Percentiles rank a stretch among this genome's conserved stretches.
These are phyloP conservation scores for Vitellaria paradoxa DNA, from an alignment of 179 eudicot genomes.

Conservation along the genomic window DNA sequence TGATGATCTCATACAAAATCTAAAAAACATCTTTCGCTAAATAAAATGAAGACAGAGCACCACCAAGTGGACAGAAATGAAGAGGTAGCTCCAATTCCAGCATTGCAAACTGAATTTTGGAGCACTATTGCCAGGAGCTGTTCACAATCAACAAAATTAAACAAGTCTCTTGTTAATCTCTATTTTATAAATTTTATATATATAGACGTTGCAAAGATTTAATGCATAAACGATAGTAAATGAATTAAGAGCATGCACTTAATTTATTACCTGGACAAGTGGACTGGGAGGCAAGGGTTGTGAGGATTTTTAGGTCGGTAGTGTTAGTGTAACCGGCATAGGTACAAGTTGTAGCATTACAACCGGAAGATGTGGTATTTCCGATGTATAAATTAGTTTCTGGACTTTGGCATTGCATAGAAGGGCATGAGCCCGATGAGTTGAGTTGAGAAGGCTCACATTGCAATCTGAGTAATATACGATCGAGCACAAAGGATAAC, in stretches of 20 bases:
- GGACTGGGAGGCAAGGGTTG: slow-evolving; percentile 26
- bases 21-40: not conserved
- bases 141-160: no score
- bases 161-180: no score
- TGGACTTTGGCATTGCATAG: slow-evolving; percentile 36
- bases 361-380: slow-evolving; percentile 41
- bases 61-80: slow-evolving; percentile 32
- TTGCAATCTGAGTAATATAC: slow-evolving; percentile 39
- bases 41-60: slow-evolving; percentile 27
- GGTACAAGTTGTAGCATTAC: slow-evolving; percentile 49
- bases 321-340: slow-evolving; percentile 55
- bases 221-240: no score
- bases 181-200: no score
- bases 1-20: not conserved
- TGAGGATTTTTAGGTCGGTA: slow-evolving; percentile 26
- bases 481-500: slow-evolving; percentile 5
- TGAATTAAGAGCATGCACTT: no score
- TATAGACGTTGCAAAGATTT: no score
- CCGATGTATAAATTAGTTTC: slow-evolving; percentile 34
- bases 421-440: slow-evolving; percentile 47
- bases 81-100: slow-evolving; percentile 32
- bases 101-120: slow-evolving; percentile 20
- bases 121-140: no score
- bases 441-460: slow-evolving; percentile 50
- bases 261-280: slow-evolving; percentile 73